Percentiles rank a stretch among this genome's conserved stretches.
Evolutionary conservation across 345 rosid genomes (phyloP).

Genomic region (Eucalyptus cloeziana): DNA sequence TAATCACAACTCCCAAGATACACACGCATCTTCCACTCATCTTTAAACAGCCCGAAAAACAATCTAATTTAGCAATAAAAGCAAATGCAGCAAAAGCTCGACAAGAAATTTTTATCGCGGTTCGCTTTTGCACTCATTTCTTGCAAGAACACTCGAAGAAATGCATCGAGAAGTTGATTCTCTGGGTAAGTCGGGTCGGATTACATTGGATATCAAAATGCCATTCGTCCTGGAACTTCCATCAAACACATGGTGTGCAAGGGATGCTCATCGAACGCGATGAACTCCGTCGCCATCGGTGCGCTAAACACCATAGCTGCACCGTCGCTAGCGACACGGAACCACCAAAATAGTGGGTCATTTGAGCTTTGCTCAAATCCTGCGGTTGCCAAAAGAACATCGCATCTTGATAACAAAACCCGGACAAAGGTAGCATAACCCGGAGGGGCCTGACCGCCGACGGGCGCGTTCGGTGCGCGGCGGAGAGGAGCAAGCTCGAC

Average conservation of each 20-base stretch:
- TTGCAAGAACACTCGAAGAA: not conserved
- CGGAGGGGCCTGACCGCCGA: not conserved
- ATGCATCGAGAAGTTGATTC: not conserved
- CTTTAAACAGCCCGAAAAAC: not conserved
- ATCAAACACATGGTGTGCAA: not conserved
- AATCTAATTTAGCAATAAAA: not conserved
- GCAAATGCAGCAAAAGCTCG: not conserved
- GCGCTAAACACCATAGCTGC: not conserved
- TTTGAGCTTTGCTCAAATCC: not conserved
- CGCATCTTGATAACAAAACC: not conserved
- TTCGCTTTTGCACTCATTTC: not conserved
- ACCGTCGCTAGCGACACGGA: not conserved
- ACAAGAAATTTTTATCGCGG: not conserved
- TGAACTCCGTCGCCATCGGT: not conserved
- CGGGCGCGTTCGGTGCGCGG: not conserved
- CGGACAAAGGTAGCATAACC: not conserved
- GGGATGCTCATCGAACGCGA: not conserved
- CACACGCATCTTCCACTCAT: not conserved
- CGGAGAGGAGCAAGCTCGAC: not conserved
- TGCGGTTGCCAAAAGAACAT: not conserved
- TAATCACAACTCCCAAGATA: not conserved
- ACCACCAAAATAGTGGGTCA: not conserved
- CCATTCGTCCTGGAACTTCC: not conserved
- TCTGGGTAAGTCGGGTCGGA: not conserved
- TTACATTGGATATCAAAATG: not conserved